Evolutionary conservation across 1,284 basidiomycete genomes (phyloP), one percentile per base, ranked within the genome.

Genomic region (Anthracocystis walkeri): DNA sequence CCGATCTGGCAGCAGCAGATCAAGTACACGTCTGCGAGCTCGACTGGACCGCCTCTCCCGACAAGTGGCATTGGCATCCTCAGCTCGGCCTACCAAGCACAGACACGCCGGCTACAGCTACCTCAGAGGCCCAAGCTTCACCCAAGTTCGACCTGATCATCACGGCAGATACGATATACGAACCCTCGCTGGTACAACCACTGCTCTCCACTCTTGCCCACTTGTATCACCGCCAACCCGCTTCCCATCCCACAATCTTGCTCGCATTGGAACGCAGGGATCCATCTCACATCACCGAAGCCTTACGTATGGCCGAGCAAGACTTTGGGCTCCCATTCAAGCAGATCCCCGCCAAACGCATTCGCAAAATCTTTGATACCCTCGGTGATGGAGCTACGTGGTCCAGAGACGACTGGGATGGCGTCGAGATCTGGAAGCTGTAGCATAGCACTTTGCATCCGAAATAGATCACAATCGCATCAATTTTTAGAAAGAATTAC

Each of bases 151-250:
- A 95, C 86, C 87, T 94, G 67, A 90, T 96, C 72, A 85, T 93
- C 61, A 91, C 93, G 18, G 91, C 93, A 61, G 94, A 97, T 85
- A 95, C 94, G 0, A 87, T 95, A 58, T 96, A 95, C 84, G 86
- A 88, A 31, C 83, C 88, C 1, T 86, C 88, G 8, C 90, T 95
- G 54, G 85, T 91, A 31, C 82, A 88, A 18, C 92, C 92, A 0
- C 89, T 96, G 50, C 88, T 94, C 48, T 88, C 89, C 46, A 90
- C 92, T n/a, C 85, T 93, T 7, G 88, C 41, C 88, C 88, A 80
- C 81, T 83, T 33, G 69, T 86, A 58, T 87, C 87, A 27, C 14
- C 51, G 58, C n/a, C 62, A 62, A 41, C 12, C 1, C 6, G 35
- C 33, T 4, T 6, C 91, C 56, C 78, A 60, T 8, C 95, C 48